Percentiles rank a stretch among this genome's conserved stretches.
Evolutionary conservation across 495 filamentous ascomycete species (phyloP).

Genomic region (Xylaria intraflava): DNA sequence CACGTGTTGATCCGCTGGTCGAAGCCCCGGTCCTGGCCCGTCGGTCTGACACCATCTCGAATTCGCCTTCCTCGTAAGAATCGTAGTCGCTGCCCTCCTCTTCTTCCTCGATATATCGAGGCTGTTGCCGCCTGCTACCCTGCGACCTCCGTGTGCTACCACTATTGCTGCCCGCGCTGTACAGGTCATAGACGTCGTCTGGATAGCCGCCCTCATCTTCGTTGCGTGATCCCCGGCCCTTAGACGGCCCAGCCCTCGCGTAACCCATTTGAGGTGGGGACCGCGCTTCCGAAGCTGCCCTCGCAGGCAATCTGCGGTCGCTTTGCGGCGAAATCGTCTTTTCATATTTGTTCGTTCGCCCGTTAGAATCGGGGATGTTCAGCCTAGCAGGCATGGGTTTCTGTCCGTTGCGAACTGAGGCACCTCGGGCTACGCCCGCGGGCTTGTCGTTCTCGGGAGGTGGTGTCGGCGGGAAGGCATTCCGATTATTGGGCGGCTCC

Average conservation of each 20-base stretch:
- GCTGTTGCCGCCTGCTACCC: slow-evolving; percentile 39
- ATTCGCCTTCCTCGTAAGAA: slow-evolving; percentile 66
- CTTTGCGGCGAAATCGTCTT: slow-evolving; percentile 40
- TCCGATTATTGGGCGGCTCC: slow-evolving; percentile 69
- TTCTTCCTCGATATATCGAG: slow-evolving; percentile 63
- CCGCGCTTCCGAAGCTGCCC: slow-evolving; percentile 34
- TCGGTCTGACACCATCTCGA: slow-evolving; percentile 66
- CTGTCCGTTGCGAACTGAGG: slow-evolving; percentile 48
- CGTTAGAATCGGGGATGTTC: slow-evolving; percentile 43
- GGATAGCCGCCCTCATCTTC: slow-evolving; percentile 48
- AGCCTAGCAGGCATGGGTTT: slow-evolving; percentile 48
- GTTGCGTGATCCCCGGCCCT: slow-evolving; percentile 36
- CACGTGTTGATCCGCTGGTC: slow-evolving; percentile 34
- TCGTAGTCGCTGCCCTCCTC: slow-evolving; percentile 64
- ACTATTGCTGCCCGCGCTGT: slow-evolving; percentile 41
- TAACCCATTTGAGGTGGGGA: slow-evolving; percentile 47
- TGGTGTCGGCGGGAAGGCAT: slow-evolving; percentile 91
- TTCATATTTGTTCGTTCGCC: slow-evolving; percentile 43
- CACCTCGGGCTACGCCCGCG: slow-evolving; percentile 39
- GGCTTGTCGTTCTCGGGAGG: slow-evolving; percentile 77
- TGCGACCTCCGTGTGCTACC: slow-evolving; percentile 21
- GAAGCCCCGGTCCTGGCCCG: slow-evolving; percentile 37
- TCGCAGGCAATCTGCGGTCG: slow-evolving; percentile 29
- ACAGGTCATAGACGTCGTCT: slow-evolving; percentile 67
- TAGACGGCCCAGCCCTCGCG: slow-evolving; percentile 32